Base-by-base conservation (phyloP, 805 yeast genomes). In the Suhomyces vadensis region DNA sequence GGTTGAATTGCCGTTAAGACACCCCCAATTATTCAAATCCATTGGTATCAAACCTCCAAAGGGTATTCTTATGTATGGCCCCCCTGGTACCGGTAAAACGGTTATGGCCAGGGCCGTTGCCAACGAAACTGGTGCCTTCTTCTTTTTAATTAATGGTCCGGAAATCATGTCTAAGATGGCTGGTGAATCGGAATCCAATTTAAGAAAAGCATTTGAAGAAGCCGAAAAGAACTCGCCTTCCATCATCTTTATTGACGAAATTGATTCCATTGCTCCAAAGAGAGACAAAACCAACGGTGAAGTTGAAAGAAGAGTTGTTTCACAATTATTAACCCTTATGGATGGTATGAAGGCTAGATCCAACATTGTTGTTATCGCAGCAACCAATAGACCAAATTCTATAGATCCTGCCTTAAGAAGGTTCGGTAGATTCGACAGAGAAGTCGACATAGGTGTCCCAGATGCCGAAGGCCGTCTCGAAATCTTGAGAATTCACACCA, bases 331-430 rank as follows among this genome's bases (percentile, higher is more conserved):
- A 65, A 94, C 99, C 14, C 78, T 94, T 57, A 94, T 94, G 99
- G 99, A 94, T 65, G 99, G 99, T 77, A 94, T 94, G 99, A 92
- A 92, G 73, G 96, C 98, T n/a, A 85, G 99, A 71, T 86, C 98
- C 31, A 94, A 94, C 64, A 86, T 89, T 57, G 99, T 94, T 50
- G 99, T 94, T 45, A 94, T 94, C 72, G 99, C 99, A 44, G 99
- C 99, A 27, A 94, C 94, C 42, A 85, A 85, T 71, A 77, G 94
- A 67, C 94, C 94, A 52, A 86, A 85, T 71, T 82, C 90, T 14
- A 85, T 85, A 60, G 94, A 85, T 60, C 91, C 94, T 37, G 94
- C 94, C 17, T 74, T 85, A 55, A 82, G 94, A 71, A 81, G 94
- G 66, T 85, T 85, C 56, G 94, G 94, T 55, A 81, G 94, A 64